Evolutionary conservation across 2,329 filamentous ascomycete genomes (phyloP).

Genomic region (Phialocephala sp.): DNA sequence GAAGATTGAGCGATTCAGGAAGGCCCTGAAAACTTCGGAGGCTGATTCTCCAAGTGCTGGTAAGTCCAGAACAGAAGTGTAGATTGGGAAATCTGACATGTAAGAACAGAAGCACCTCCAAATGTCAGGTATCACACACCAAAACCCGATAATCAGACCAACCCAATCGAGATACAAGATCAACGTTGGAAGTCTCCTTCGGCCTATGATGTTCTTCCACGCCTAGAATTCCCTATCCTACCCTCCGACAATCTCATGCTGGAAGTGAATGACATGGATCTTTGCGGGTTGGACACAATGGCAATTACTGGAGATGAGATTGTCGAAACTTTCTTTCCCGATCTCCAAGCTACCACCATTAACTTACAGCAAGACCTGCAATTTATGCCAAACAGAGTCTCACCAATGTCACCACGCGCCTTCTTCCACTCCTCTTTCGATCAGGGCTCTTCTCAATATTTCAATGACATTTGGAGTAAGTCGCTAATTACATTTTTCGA

Average conservation of each 20-base stretch:
- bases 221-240: background rate
- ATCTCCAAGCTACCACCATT: background rate
- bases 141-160: background rate
- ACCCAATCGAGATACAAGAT: background rate
- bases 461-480: background rate
- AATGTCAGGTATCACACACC: background rate
- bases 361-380: background rate
- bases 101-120: background rate
- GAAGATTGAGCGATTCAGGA: conserved; percentile 13
- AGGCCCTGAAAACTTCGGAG: conserved; percentile 1
- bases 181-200: background rate
- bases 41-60: background rate
- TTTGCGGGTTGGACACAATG: background rate
- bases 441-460: background rate
- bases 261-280: background rate
- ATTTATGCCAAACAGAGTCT: background rate
- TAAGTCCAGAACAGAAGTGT: background rate
- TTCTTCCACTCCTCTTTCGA: background rate
- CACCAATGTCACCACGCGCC: background rate
- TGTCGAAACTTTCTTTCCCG: background rate
- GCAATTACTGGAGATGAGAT: background rate
- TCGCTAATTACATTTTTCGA: background rate
- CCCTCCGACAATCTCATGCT: background rate
- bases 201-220: background rate
- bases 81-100: background rate